These are phyloP conservation scores for Limnanthes douglasii DNA, from an alignment of 345 rosid species.

Conservation along the genomic window DNA sequence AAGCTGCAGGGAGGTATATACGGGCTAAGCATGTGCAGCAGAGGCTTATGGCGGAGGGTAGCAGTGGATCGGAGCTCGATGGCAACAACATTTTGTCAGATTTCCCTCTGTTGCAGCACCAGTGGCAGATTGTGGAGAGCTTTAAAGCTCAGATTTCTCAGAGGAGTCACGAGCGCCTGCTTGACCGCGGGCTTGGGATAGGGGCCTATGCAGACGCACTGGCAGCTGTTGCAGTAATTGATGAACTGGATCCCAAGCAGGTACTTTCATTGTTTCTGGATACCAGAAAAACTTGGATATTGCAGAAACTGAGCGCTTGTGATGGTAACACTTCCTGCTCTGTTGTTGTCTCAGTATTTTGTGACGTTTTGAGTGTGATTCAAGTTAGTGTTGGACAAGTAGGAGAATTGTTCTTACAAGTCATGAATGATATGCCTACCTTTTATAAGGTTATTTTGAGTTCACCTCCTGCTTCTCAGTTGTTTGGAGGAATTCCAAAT, in stretches of 20 bases:
- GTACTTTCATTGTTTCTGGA: conserved; percentile 64
- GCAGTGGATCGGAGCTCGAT: conserved; percentile 18
- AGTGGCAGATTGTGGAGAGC: conserved; percentile 96
- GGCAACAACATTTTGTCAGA: conserved; percentile 45
- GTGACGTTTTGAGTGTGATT: conserved; percentile 60
- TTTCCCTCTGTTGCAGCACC: conserved; percentile 85
- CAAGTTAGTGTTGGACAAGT: conserved; percentile 82
- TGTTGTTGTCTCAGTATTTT: conserved; percentile 40
- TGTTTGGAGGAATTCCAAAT: conserved; percentile 91
- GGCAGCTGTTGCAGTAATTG: conserved; percentile 76
- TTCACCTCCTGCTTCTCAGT: conserved; percentile 87
- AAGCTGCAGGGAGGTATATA: conserved; percentile 66
- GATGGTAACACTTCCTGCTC: conserved; percentile 18
- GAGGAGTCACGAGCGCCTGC: conserved; percentile 72
- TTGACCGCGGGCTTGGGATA: conserved; percentile 46
- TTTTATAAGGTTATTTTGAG: conserved; percentile 74
- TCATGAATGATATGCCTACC: conserved; percentile 75
- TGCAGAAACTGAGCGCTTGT: conserved; percentile 44
- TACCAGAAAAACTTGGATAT: conserved; percentile 64
- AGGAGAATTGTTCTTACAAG: conserved; percentile 83
- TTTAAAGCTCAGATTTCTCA: conserved; percentile 91
- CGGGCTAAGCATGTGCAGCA: conserved; percentile 77
- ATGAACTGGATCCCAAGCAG: conserved; percentile 60
- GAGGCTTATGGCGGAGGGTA: conserved; percentile 17
- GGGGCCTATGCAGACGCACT: conserved; percentile 73